These are phyloP conservation scores for Misopates orontium DNA, from an alignment of 257 asterid genomes.

Conservation along the genomic window DNA sequence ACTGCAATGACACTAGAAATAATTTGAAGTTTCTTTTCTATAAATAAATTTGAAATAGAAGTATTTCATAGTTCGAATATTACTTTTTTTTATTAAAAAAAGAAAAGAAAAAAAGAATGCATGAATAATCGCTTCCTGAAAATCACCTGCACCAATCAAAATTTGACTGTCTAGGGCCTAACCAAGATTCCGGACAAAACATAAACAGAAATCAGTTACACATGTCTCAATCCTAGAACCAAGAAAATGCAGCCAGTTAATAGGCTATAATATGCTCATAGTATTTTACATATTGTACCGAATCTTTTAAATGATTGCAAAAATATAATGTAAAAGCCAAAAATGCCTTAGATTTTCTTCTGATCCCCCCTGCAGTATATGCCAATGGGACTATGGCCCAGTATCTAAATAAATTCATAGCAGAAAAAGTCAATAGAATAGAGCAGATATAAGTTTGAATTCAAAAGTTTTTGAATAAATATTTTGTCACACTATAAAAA, in stretches of 20 bases:
- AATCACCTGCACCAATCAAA: slow-evolving; percentile 8
- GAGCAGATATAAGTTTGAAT: slow-evolving; percentile 44
- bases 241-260: slow-evolving; percentile 5
- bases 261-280: too few relatives aligned
- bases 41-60: too few relatives aligned
- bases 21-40: background rate
- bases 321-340: slow-evolving; percentile 1
- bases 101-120: too few relatives aligned
- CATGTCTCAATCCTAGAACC: slow-evolving; percentile 10
- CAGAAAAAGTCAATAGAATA: slow-evolving; percentile 32
- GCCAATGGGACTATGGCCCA: slow-evolving; percentile 46
- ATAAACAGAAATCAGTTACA: background rate
- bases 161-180: slow-evolving; percentile 1
- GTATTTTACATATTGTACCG: slow-evolving; percentile 1
- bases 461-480: slow-evolving; percentile 26
- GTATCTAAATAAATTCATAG: slow-evolving; percentile 28
- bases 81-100: too few relatives aligned
- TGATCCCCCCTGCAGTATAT: slow-evolving; percentile 39
- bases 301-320: slow-evolving; percentile 6
- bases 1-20: too few relatives aligned
- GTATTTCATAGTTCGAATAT: too few relatives aligned
- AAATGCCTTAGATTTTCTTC: slow-evolving; percentile 28
- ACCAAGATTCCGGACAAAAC: slow-evolving; percentile 6
- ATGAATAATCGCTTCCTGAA: background rate
- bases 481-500: slow-evolving; percentile 1